Conservation (phyloP, 176 grass and related monocot genomes). For the Carex littledalei region DNA sequence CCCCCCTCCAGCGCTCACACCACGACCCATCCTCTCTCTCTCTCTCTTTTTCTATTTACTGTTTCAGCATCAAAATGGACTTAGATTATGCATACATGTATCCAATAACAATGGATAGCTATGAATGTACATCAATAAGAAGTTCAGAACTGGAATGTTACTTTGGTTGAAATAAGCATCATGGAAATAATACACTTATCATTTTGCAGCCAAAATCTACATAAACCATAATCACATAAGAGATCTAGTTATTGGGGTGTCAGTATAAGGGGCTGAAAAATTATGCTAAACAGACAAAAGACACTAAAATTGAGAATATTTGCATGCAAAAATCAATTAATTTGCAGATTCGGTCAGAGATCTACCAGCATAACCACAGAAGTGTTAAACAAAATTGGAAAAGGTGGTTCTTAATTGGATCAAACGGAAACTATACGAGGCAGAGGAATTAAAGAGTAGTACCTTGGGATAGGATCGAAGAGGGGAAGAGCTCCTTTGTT, state of each 20-base stretch:
- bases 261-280: background rate
- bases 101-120: background rate
- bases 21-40: conserved; percentile 43
- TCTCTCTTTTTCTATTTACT: background rate
- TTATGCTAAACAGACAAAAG: background rate
- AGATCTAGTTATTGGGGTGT: background rate
- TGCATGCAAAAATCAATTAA: background rate
- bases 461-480: conserved; percentile 19
- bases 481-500: background rate
- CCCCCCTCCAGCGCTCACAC: conserved; percentile 50
- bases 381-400: background rate
- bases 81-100: background rate
- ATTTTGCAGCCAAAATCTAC: background rate
- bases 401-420: background rate
- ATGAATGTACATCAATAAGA: background rate
- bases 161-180: background rate
- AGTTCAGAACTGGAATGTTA: background rate
- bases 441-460: background rate
- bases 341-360: background rate
- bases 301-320: background rate
- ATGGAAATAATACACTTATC: background rate
- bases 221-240: background rate
- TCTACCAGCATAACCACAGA: background rate
- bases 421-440: background rate
- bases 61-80: background rate